A percentile compares a stretch with the other conserved stretches of the same genome.
Conservation (phyloP, 2,329 filamentous ascomycete genomes). For the Trichoderma sp. region DNA sequence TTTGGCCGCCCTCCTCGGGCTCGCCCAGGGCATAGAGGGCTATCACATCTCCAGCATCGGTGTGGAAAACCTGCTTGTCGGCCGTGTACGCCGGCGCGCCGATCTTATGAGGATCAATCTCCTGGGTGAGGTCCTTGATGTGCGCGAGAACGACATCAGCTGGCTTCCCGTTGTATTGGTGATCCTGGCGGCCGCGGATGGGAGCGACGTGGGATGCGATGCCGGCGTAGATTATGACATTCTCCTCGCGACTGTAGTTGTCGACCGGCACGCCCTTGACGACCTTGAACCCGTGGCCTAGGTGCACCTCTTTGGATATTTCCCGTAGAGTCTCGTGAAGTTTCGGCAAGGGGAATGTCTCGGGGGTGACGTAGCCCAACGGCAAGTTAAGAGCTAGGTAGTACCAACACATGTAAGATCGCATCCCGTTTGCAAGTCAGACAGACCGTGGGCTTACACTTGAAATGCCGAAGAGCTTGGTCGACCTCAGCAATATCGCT, state of each 20-base stretch:
- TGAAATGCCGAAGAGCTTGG: constrained; percentile 47
- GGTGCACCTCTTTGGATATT: constrained; percentile 58
- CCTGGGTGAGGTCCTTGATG: constrained; percentile 61
- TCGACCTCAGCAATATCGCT: constrained; percentile 54
- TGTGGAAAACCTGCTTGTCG: constrained; percentile 66
- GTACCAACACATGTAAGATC: too few relatives aligned
- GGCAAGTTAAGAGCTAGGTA: constrained; percentile 45
- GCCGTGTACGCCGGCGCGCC: constrained; percentile 61
- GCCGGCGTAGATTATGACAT: constrained; percentile 62
- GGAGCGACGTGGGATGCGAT: constrained; percentile 61
- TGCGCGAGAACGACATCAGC: constrained; percentile 60
- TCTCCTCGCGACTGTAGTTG: constrained; percentile 57
- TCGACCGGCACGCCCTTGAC: constrained; percentile 59
- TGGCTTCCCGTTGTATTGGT: constrained; percentile 46
- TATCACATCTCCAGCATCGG: constrained; percentile 61
- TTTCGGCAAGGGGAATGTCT: constrained; percentile 58
- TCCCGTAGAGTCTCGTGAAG: constrained; percentile 53
- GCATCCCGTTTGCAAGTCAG: too few relatives aligned
- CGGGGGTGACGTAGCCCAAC: constrained; percentile 45
- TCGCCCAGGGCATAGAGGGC: constrained; percentile 59
- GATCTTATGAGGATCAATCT: constrained; percentile 44
- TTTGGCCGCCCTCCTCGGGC: constrained; percentile 56
- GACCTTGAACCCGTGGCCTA: constrained; percentile 63
- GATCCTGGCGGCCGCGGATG: constrained; percentile 56
- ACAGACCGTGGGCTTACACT: constrained; percentile 36